Evolutionary conservation across 2,329 filamentous ascomycete genomes (phyloP), one percentile per base, ranked within the genome.

Genomic region (Thermoascus crustaceus): DNA sequence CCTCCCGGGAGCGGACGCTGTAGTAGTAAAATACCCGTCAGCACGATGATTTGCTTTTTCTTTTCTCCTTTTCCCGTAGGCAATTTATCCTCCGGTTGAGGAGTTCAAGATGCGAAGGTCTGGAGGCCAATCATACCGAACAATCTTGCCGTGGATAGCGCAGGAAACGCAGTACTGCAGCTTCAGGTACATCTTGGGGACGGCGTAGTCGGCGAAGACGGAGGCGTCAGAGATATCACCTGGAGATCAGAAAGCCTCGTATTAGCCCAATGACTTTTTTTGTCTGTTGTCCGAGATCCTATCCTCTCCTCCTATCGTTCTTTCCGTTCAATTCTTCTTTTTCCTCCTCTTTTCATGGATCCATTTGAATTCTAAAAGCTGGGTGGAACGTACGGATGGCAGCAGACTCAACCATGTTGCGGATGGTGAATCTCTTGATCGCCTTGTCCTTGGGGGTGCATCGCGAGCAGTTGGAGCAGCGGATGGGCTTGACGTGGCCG

Each of bases 151-250:
- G 80, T 98, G 91, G 57, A 98, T 98, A 66, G 91, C 91, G 75
- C 91, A 98, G 72, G 89, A 96, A 67, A 98, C 91, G 72, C 91
- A 98, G 86, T 98, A 98, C 78, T 98, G 91, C 70, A 98, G 83
- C 84, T 98, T 98, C 75, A 98, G 78, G 85, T 98, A 98, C 93
- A 98, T 98, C 85, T 98, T 98, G 74, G 91, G 91, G 64, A 98
- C 89, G 58, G 87, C 88, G 80, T 98, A 98, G 77, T 98, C 91
- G 63, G 84, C 71, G 75, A 96, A 98, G 72, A 98, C 91, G 64
- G 91, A 96, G 64, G 93, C 91, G 70, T 98, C 91, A 55, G 88
- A 95, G 76, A 98, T 98, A 86, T 98, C 91, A 87, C 91, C 91
- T 96, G 63, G 39, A 47, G 24, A 43, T 34, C 32, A 31, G 30